Evolutionary conservation across 73 alveolate species (phyloP).

Genomic region (Paramecium pentaurelia): DNA sequence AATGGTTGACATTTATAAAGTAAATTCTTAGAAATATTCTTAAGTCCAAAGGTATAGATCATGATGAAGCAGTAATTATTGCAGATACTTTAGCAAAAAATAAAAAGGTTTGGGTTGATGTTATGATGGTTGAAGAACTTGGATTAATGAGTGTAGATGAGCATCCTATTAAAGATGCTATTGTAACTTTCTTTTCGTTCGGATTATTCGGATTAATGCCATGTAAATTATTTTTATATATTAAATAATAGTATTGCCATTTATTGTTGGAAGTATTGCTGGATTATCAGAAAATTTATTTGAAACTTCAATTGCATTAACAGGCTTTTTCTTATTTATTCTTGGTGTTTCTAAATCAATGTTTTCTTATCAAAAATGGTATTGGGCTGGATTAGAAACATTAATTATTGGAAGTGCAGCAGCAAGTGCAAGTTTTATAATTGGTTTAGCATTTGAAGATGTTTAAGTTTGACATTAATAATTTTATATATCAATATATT

Average conservation of each 20-base stretch:
- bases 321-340: slow-evolving; percentile 43
- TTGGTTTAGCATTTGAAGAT: slow-evolving; percentile 54
- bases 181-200: slow-evolving; percentile 52
- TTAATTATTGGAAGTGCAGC: slow-evolving; percentile 40
- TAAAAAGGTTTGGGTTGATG: slow-evolving; percentile 53
- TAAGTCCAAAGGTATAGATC: slow-evolving; percentile 52
- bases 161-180: slow-evolving; percentile 55
- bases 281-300: not conserved
- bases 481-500: not conserved
- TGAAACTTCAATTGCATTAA: slow-evolving; percentile 25
- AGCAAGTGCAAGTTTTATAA: slow-evolving; percentile 52
- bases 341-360: slow-evolving; percentile 55
- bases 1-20: slow-evolving; percentile 52
- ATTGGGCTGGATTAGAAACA: slow-evolving; percentile 54
- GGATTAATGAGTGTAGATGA: slow-evolving; percentile 55
- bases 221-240: not conserved
- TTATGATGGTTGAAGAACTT: slow-evolving; percentile 64
- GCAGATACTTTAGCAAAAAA: slow-evolving; percentile 52
- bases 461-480: not conserved
- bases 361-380: slow-evolving; percentile 56
- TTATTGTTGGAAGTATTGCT: slow-evolving; percentile 42
- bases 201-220: slow-evolving; percentile 57
- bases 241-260: slow-evolving; percentile 22
- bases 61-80: slow-evolving; percentile 55
- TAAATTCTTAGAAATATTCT: not conserved